Percentiles rank a stretch among this genome's conserved stretches.
These are phyloP conservation scores for Yamagishiella unicocca DNA, from an alignment of 139 green algal genomes.

Conservation along the genomic window DNA sequence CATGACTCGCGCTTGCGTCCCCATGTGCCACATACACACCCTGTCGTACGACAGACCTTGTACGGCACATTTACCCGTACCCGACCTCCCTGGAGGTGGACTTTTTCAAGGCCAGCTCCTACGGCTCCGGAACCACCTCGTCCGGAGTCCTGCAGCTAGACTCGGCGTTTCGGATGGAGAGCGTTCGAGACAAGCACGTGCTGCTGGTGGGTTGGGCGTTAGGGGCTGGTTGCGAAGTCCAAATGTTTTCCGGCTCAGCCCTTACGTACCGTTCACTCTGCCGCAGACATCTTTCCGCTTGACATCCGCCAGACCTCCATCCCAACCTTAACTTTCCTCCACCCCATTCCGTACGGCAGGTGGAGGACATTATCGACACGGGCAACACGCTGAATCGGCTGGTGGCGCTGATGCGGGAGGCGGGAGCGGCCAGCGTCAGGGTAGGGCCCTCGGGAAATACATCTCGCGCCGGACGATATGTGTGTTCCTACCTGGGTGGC, in stretches of 20 bases:
- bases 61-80: slow-evolving; percentile 47
- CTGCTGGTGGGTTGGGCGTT: slow-evolving; percentile 44
- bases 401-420: slow-evolving; percentile 1
- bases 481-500: too few relatives aligned
- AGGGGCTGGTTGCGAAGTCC: neutral
- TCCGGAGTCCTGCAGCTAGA: slow-evolving; percentile 42
- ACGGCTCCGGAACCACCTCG: slow-evolving; percentile 41
- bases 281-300: neutral
- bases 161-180: slow-evolving; percentile 11
- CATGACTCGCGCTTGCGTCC: too few relatives aligned
- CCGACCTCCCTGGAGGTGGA: slow-evolving; percentile 46
- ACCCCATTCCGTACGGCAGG: too few relatives aligned
- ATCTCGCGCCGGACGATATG: too few relatives aligned
- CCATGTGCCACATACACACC: too few relatives aligned
- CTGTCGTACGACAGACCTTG: slow-evolving; percentile 15
- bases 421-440: slow-evolving; percentile 33
- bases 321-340: too few relatives aligned
- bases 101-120: slow-evolving; percentile 41
- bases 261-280: neutral
- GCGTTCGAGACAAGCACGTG: slow-evolving; percentile 44
- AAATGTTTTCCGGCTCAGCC: too few relatives aligned
- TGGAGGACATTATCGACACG: slow-evolving; percentile 73
- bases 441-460: too few relatives aligned
- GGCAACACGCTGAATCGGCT: slow-evolving; percentile 54
- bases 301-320: too few relatives aligned